Evolutionary conservation across 768 basidiomycete species (phyloP).

Genomic region (Hortiboletus campestris): DNA sequence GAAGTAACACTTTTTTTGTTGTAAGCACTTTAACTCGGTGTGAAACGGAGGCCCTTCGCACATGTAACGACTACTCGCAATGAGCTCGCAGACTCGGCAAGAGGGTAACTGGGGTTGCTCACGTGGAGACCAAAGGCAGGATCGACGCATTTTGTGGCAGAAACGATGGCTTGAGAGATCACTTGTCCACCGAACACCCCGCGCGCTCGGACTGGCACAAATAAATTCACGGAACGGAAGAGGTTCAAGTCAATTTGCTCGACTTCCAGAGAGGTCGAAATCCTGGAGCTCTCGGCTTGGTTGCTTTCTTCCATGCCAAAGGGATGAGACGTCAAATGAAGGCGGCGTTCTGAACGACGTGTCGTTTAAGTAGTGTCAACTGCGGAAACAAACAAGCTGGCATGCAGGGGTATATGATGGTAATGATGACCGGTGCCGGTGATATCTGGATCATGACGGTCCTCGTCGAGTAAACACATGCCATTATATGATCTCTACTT

Average conservation of each 20-base stretch:
- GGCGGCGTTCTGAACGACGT: too few species aligned
- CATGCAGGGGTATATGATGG: too few species aligned
- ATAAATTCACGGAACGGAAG: slow-evolving; percentile 74
- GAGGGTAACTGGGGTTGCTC: slow-evolving; percentile 29
- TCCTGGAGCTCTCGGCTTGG: slow-evolving; percentile 63
- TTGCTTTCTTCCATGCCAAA: slow-evolving; percentile 38
- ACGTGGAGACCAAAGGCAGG: slow-evolving; percentile 70
- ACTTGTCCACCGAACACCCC: slow-evolving; percentile 91
- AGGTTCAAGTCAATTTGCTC: slow-evolving; percentile 76
- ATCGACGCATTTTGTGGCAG: slow-evolving; percentile 74
- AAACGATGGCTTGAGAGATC: slow-evolving; percentile 81
- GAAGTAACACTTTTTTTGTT: slow-evolving; percentile 67
- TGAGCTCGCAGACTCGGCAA: not conserved
- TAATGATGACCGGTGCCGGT: too few species aligned
- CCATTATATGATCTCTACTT: slow-evolving; percentile 75
- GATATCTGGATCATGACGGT: too few species aligned
- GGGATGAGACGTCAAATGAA: not conserved
- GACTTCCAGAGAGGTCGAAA: slow-evolving; percentile 72
- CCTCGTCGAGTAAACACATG: not conserved
- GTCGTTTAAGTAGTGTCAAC: too few species aligned
- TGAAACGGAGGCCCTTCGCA: slow-evolving; percentile 35
- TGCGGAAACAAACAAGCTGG: too few species aligned
- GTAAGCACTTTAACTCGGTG: slow-evolving; percentile 2
- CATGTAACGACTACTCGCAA: slow-evolving; percentile 60
- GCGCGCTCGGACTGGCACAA: slow-evolving; percentile 56